A percentile compares a stretch with the other conserved stretches of the same genome.
phyloP scores from a whole-genome alignment of 1,284 basidiomycete species.

The Uromyces viciae-fabae region DNA sequence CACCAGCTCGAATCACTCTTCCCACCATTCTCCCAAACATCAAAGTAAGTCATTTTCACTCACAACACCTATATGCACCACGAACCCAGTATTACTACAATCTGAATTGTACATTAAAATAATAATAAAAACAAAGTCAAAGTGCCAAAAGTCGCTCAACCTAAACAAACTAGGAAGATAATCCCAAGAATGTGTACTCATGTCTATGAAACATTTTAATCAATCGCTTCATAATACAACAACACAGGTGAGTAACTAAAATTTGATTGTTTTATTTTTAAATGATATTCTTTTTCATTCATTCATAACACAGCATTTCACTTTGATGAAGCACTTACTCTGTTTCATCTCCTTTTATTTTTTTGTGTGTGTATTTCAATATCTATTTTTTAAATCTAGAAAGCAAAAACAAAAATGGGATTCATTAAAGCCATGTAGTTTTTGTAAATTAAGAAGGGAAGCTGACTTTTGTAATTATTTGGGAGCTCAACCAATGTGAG shows the following conservation, averaged over 20 bases:
- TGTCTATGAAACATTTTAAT: not conserved
- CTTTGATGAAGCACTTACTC: not conserved
- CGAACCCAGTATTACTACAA: too few relatives aligned
- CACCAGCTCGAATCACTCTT: too few relatives aligned
- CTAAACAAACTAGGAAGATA: slow-evolving; percentile 42
- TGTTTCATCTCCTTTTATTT: not conserved
- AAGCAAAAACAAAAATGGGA: slow-evolving; percentile 45
- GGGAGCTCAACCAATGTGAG: too few relatives aligned
- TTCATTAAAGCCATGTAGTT: slow-evolving; percentile 42
- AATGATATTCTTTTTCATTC: not conserved
- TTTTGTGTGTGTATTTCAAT: not conserved
- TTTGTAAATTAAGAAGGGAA: slow-evolving; percentile 43
- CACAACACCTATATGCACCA: too few relatives aligned
- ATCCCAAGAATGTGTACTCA: slow-evolving; percentile 43
- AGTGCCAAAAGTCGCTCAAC: slow-evolving; percentile 41
- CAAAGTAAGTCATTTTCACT: too few relatives aligned
- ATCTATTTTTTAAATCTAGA: not conserved
- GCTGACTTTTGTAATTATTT: slow-evolving; percentile 44
- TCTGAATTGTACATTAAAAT: not conserved
- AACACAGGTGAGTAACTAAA: too few relatives aligned
- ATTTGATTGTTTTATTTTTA: not conserved
- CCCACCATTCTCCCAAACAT: too few relatives aligned
- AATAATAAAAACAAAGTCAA: slow-evolving; percentile 21
- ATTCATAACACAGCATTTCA: slow-evolving; percentile 10
- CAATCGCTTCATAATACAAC: not conserved